phyloP scores from a whole-genome alignment of 495 filamentous ascomycete genomes.

The Tuber indicum region DNA sequence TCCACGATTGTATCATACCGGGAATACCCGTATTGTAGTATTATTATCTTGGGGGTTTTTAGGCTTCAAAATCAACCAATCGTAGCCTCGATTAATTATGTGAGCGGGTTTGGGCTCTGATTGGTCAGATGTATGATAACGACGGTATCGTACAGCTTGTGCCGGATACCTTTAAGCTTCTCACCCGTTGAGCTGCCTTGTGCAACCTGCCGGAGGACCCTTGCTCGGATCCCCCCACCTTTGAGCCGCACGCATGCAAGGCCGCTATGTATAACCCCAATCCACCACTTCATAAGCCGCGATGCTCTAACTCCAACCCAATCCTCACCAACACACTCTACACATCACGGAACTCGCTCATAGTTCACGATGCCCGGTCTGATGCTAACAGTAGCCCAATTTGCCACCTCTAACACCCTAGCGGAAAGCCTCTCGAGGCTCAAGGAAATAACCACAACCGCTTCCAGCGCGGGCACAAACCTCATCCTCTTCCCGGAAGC shows the following conservation, averaged over 20 bases:
- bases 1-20: background rate
- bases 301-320: background rate
- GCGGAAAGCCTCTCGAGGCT: conserved; percentile 61
- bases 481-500: conserved; percentile 89
- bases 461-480: conserved; percentile 54
- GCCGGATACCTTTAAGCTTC: background rate
- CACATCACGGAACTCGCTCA: background rate
- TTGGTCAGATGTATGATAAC: no score
- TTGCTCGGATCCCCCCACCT: background rate
- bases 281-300: background rate
- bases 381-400: conserved; percentile 70
- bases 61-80: no score
- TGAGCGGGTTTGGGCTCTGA: no score
- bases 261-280: background rate
- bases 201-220: background rate
- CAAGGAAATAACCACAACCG: conserved; percentile 50
- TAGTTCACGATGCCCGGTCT: conserved; percentile 42
- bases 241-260: background rate
- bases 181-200: background rate
- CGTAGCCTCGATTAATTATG: no score
- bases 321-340: background rate
- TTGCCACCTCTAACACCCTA: conserved; percentile 61
- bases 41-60: background rate
- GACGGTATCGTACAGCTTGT: no score
- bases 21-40: no score